These are phyloP conservation scores for Exophiala oligosperma DNA, from an alignment of 2,329 filamentous ascomycete genomes.

Conservation along the genomic window DNA sequence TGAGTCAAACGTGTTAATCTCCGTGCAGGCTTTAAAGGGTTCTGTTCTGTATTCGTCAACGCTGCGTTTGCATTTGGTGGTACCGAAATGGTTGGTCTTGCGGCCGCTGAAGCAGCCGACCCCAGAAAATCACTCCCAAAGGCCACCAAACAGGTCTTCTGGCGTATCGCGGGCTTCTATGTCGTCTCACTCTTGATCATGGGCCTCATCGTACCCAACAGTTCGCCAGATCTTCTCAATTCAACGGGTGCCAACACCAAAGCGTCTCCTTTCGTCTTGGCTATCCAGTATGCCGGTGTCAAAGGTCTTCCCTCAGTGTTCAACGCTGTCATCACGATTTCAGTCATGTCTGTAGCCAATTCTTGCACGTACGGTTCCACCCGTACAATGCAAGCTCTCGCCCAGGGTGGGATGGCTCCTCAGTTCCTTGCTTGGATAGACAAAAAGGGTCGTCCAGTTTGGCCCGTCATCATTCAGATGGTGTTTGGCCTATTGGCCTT, in stretches of 20 bases:
- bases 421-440: constrained; percentile 77
- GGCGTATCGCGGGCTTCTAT: constrained; percentile 91
- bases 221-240: constrained; percentile 62
- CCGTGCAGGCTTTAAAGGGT: constrained; percentile 56
- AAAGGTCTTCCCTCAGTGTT: constrained; percentile 79
- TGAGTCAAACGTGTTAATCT: neutral
- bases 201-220: constrained; percentile 76
- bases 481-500: constrained; percentile 75
- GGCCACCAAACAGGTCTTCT: constrained; percentile 88
- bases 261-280: constrained; percentile 90
- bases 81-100: constrained; percentile 62
- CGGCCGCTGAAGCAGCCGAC: constrained; percentile 59
- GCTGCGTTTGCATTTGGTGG: constrained; percentile 64
- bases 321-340: constrained; percentile 85
- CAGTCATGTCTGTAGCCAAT: constrained; percentile 88
- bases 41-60: constrained; percentile 65
- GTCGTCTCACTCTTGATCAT: constrained; percentile 78
- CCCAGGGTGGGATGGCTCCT: constrained; percentile 82
- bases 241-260: constrained; percentile 62
- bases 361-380: constrained; percentile 89
- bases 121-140: constrained; percentile 72
- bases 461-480: constrained; percentile 68
- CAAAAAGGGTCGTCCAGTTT: constrained; percentile 75
- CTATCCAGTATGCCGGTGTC: constrained; percentile 82
- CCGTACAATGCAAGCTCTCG: constrained; percentile 83